Evolutionary conservation across 1,284 basidiomycete species (phyloP), one percentile per base, ranked within the genome.

Genomic region (Coniferiporia sulphurascens): DNA sequence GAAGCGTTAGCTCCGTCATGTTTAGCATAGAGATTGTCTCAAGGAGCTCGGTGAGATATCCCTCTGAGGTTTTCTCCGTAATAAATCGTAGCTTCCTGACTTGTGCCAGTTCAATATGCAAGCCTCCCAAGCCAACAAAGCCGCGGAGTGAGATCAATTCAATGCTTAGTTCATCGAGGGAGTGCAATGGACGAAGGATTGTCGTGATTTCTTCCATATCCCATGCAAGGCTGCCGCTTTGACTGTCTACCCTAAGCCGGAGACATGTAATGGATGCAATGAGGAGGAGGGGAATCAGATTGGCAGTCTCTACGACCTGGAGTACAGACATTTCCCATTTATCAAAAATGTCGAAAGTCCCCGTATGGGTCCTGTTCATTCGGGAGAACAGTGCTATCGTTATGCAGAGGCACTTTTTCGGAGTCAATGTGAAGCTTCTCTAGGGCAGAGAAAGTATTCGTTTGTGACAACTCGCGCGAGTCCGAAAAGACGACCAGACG

Each of bases 281-380:
- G 7, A 9, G 22, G 13, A 22, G 43, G 5, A 53, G 21, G 13
- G 52, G 52, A 17, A 55, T 45, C 22, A 55, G 15, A 13, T 44
- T 44, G 6, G 13, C 1, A 6, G 27, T 27, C 7, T 27, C 4
- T 4, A 55, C 15, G 21, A n/a, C 2, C 17, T 22, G 53, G 15
- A 55, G 53, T 8, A 22, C 21, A 17, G 53, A 43, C 41, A 46
- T 55, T 9, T 46, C 43, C 53, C 53, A 55, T n/a, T n/a, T 46
- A 15, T 38, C 21, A 55, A 43, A 55, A 46, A 34, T 27, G 32
- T 32, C 43, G 19, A 32, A 55, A 15, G 41, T 27, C 8, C 12
- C 15, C n/a, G 27, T 45, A 19, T 4, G 19, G 19, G 21, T 46
- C 53, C 51, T 36, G 13, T 10, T 45, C 43, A 10, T n/a, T 34